Base-by-base conservation (phyloP, 805 yeast genomes). In the Wickerhamomyces xylosicus region DNA sequence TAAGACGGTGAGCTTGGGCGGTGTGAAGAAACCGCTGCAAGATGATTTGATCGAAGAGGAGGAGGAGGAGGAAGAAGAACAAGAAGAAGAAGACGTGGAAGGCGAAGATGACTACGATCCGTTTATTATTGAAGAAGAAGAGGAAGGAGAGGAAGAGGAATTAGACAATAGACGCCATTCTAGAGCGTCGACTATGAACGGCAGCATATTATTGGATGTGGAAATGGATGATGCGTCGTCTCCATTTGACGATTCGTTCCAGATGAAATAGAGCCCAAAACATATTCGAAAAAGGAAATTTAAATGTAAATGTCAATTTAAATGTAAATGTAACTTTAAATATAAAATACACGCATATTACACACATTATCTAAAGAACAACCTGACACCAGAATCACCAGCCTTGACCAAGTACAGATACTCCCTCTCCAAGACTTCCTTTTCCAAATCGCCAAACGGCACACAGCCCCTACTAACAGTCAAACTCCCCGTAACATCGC, bases 401-500 rank as follows among this genome's bases (percentile, higher is more conserved):
- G 73, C 62, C n/a, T n/a, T n/a, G 6, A 74, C 67, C 39, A 72
- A 58, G 52, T 73, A 83, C 21, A 79, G 60, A 50, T 79, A 81
- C 47, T 81, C 85, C 45, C 67, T 75, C 50, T 83, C 90, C 3
- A 55, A 46, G 0, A 76, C 66, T 2, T 47, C 47, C 0, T 41
- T 25, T 0, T 37, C 44, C 0, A 51, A 34, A 0, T 41, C 28
- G 0, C 36, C 45, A 35, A 25, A 47, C 10, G 54, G 57, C 16
- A 47, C 25, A 4, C 47, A 35, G 0, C 95, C 95, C 37, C 61
- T 62, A 0, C 78, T 58, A 0, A 86, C 66, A 0, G 72, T 64
- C 32, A 86, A 52, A 4, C 79, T 66, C 2, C 95, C 95, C 0
- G 95, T 80, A 3, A 84, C 72, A 53, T 86, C 95, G 34, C 72